Conservation (phyloP, 495 filamentous ascomycete species). For the Bacidia rubella region DNA sequence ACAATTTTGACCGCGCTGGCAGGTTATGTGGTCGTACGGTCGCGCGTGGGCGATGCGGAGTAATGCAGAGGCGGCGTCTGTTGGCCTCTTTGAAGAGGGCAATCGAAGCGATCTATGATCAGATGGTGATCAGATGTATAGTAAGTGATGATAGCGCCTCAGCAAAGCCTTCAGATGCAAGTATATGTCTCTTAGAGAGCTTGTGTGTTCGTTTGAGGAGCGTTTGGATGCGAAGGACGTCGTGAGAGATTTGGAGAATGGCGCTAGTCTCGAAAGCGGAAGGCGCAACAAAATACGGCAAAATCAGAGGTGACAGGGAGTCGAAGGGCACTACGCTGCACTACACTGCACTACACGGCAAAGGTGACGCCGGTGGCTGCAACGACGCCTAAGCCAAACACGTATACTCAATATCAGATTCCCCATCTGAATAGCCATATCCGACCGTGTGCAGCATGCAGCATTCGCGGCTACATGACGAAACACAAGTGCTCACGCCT, state of each 20-base stretch:
- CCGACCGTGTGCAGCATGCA: background rate
- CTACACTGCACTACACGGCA: no score
- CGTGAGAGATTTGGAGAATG: constrained; percentile 7
- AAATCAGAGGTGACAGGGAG: background rate
- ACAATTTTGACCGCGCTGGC: background rate
- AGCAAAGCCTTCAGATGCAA: background rate
- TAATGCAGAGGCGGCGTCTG: constrained; percentile 1
- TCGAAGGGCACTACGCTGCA: no score
- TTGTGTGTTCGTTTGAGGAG: background rate
- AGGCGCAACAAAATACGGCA: background rate
- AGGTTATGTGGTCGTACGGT: constrained; percentile 11
- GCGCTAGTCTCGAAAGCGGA: background rate
- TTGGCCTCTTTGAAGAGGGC: background rate
- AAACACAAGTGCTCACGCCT: background rate
- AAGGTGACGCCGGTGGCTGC: background rate
- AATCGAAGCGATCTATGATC: constrained; percentile 1
- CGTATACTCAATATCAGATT: no score
- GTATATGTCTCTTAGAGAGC: background rate
- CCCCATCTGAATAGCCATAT: no score
- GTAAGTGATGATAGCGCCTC: background rate
- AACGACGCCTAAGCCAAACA: no score
- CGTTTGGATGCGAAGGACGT: background rate
- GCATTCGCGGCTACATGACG: background rate
- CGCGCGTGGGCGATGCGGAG: constrained; percentile 15
- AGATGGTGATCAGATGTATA: background rate